Base-by-base conservation (phyloP, 1,284 basidiomycete genomes). In the Cryptococcus hybrid region DNA sequence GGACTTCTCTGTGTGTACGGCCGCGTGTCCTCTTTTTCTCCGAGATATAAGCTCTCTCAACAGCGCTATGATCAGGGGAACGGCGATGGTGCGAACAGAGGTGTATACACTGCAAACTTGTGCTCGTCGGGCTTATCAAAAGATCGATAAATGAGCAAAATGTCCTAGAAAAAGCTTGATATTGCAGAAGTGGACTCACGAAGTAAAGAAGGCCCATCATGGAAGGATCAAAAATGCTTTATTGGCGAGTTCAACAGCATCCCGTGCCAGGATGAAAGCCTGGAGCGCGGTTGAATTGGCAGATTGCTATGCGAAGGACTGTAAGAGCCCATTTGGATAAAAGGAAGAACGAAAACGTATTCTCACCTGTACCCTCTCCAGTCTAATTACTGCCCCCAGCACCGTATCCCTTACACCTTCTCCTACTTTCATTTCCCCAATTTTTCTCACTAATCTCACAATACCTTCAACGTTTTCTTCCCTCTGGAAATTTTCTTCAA, bases 171-270 rank as follows among this genome's bases (percentile, higher is more conserved):
- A 45, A 12, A 43, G 38, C 11, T 24, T 18, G 36, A 8, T 35
- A 7, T 42, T 34, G 24, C 34, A 43, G n/a, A 15, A 43, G 42
- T 18, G 36, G 66, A 66, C 80, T 71, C 36, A 81, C 80, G 78
- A 99, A 99, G 76, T 99, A 99, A 30, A 99, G 82, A 69, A 97
- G 78, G 5, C 90, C 93, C 65, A 99, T 80, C 94, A 99, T 98
- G 39, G 87, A 88, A 0, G 94, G 96, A 74, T 93, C 91, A 80
- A 96, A 99, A 98, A 99, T 0, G 96, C 96, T 44, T 87, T 83
- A 12, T 91, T 94, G 2, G 93, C 85, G 40, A 89, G 81, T 0
- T 80, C 82, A 38, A 88, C 78, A 0, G 93, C 91, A 59, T 82
- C 76, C 6, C 84, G 82, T 1, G 90, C 88, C 63, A 85, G 81